Conservation (phyloP, 805 yeast species). For the Yarrowia phangngaensis region DNA sequence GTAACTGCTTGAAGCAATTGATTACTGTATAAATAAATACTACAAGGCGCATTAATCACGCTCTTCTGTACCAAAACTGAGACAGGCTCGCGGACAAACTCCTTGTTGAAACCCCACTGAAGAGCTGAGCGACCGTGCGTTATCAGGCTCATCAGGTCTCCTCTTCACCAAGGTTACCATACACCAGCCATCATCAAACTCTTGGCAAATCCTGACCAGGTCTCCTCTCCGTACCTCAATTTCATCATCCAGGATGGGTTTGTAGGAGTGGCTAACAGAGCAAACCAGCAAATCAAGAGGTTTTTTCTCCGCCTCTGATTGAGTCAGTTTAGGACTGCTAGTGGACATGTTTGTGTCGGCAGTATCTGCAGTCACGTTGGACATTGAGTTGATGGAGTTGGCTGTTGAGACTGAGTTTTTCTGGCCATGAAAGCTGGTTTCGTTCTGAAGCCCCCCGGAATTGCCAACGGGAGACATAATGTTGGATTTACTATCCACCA, state of each 20-base stretch:
- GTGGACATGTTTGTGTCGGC: slow-evolving; percentile 7
- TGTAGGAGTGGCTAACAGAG: slow-evolving; percentile 67
- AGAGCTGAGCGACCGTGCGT: slow-evolving; percentile 23
- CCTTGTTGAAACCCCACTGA: too few relatives aligned
- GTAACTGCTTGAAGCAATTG: too few relatives aligned
- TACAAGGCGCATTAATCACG: too few relatives aligned
- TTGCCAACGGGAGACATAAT: slow-evolving; percentile 14
- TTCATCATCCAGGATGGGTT: slow-evolving; percentile 81
- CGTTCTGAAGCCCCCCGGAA: too few relatives aligned
- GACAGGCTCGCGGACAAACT: too few relatives aligned
- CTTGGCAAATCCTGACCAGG: slow-evolving; percentile 65
- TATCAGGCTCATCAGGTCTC: slow-evolving; percentile 23
- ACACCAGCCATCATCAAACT: slow-evolving; percentile 96
- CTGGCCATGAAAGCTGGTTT: background rate
- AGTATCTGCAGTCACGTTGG: slow-evolving; percentile 12
- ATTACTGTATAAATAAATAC: too few relatives aligned
- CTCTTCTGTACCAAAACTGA: background rate
- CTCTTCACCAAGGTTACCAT: slow-evolving; percentile 43
- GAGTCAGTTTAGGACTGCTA: background rate
- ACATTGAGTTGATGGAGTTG: slow-evolving; percentile 20
- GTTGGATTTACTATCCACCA: slow-evolving; percentile 1
- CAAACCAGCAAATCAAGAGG: too few relatives aligned
- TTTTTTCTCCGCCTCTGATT: background rate
- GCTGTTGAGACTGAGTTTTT: slow-evolving; percentile 14
- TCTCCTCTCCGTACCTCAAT: slow-evolving; percentile 64